These are phyloP conservation scores for Bodo saltans DNA, from an alignment of 78 protist genomes.

Conservation along the genomic window DNA sequence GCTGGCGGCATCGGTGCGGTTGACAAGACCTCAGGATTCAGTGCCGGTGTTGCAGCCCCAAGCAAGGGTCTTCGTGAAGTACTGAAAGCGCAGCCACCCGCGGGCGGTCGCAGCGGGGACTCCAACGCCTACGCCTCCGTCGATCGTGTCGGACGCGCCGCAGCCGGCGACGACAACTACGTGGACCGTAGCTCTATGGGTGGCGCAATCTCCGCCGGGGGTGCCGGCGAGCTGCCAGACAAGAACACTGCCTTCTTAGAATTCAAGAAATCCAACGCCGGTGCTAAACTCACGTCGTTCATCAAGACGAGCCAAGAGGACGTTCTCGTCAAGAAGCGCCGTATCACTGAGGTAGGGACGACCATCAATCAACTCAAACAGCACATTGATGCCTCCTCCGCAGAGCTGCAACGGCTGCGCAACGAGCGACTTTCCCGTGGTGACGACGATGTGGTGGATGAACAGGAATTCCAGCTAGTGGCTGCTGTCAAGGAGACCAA, in stretches of 20 bases:
- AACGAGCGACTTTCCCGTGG: background rate
- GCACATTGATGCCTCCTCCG: constrained; percentile 26
- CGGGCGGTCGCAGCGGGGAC: background rate
- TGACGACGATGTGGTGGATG: constrained; percentile 21
- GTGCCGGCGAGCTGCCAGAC: background rate
- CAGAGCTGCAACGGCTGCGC: background rate
- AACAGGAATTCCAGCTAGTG: background rate
- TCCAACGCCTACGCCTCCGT: background rate
- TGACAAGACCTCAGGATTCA: background rate
- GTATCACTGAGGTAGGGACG: background rate
- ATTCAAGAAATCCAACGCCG: constrained; percentile 33
- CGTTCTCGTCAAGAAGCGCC: constrained; percentile 7
- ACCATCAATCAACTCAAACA: constrained; percentile 17
- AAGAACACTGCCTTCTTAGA: constrained; percentile 39
- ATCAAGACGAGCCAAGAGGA: background rate
- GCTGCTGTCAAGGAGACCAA: constrained; percentile 7
- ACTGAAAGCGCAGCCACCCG: background rate
- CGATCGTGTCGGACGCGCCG: background rate
- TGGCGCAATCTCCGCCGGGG: background rate
- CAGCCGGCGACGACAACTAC: background rate
- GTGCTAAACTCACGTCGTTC: background rate
- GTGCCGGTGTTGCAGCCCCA: constrained; percentile 29
- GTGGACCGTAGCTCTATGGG: too few relatives aligned
- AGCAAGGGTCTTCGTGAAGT: background rate
- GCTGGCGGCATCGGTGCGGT: constrained; percentile 36